Base-by-base conservation (phyloP, 345 rosid genomes). In the Salix brachista region DNA sequence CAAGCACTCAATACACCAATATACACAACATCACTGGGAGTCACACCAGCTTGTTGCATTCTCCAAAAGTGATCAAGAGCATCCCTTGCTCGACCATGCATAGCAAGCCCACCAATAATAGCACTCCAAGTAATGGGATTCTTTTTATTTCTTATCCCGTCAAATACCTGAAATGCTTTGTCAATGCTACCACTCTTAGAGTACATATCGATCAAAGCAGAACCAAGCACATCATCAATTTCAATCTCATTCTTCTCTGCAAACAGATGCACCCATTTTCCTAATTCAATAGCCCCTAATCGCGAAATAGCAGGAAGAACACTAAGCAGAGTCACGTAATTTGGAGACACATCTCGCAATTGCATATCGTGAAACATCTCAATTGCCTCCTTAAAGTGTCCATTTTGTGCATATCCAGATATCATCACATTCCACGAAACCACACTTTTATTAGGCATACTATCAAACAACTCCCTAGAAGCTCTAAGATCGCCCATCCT, bases 151-250 rank as follows among this genome's bases (percentile, higher is more conserved):
- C 82, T 86, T 25, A 85, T 78, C 56, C 80, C 76, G 80, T 83
- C 89, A 37, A 91, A 92, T 54, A 92, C 84, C 65, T 85, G 85
- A 80, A 89, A 18, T 1, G 90, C 91, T 78, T 89, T 88, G 74
- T 90, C 94, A 16, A 90, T 76, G 66, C 85, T 82, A 67, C 96
- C 96, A 67, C 97, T 89, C 75, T 92, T 89, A 1, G 91, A 85
- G 73, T 92, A 91, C 96, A 91, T 89, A 76, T 92, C 96, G 65
- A 91, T 87, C 70, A 92, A 76, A 70, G 92, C 94, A 56, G 91
- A 91, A 67, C 91, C 91, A 62, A 90, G 91, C 67, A 86, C 88
- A 69, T 86, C 92, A 72, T 90, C 87, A 14, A 87, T 80, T 84
- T 74, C 77, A 61, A 88, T 84, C 19, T 72, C 78, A 32, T 80